Conservation (phyloP, 345 rosid species). For the Eucalyptus marginata region DNA sequence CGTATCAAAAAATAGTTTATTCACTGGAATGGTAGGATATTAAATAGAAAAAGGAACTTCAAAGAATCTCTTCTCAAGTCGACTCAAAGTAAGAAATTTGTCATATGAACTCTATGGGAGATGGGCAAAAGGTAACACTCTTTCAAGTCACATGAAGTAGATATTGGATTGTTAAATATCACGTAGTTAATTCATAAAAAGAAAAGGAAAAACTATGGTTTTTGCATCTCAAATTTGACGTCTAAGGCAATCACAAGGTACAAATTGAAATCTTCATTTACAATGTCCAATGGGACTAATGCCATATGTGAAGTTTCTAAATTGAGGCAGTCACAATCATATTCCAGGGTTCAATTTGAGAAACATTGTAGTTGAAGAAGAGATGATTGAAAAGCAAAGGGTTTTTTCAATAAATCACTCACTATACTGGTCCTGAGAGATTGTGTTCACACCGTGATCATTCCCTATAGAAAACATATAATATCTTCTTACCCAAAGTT, state of each 20-base stretch:
- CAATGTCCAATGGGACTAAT: background rate
- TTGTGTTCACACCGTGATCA: background rate
- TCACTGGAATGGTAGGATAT: background rate
- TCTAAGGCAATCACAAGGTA: background rate
- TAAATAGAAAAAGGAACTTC: background rate
- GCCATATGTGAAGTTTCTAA: background rate
- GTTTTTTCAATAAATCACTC: background rate
- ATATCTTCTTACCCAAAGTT: conserved; percentile 72
- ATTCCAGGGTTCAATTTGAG: background rate
- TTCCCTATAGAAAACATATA: background rate
- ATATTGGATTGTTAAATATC: background rate
- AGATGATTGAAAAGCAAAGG: background rate
- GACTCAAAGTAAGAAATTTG: background rate
- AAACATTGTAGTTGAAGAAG: background rate
- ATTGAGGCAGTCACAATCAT: background rate
- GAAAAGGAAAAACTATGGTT: background rate
- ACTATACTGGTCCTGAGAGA: background rate
- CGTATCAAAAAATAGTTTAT: background rate
- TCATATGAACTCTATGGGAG: background rate
- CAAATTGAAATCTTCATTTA: background rate
- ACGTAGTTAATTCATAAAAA: background rate
- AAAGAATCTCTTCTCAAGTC: background rate
- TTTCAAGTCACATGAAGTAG: background rate
- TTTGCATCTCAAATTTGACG: background rate
- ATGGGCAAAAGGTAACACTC: background rate